Evolutionary conservation across 768 basidiomycete species (phyloP), one percentile per base, ranked within the genome.

Genomic region (Rhodocollybia butyracea): DNA sequence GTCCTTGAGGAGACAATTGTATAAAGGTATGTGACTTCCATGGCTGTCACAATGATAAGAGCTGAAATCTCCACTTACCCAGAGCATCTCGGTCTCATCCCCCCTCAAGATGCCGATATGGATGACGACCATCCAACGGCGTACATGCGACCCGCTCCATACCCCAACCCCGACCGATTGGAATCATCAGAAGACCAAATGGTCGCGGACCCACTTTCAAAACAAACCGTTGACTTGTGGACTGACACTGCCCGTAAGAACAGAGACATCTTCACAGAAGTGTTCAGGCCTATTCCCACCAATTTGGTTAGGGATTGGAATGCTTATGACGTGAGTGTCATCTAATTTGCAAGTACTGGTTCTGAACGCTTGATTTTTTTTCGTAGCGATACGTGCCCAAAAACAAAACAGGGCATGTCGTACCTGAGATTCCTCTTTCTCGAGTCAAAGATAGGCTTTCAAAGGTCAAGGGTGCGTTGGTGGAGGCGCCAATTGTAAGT

Each of bases 41-140:
- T 57, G 11, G 34, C 34, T 31, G 15, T 15, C 27, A 27, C 58
- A 58, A 48, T 46, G 24, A 30, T 31, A 6, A 26, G 43, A 8
- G 7, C 29, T n/a, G n/a, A n/a, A 11, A 5, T 15, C 38, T 19
- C 11, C 13, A 11, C 31, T 40, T 45, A 22, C 6, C 22, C 68
- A 91, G 92, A 96, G 70, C 88, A 96, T 64, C 80, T 96, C 46
- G 94, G 94, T 29, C 83, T 98, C 42, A 86, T 95, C 30, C 74
- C 76, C 15, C 89, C 94, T 3, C 93, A 97, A 69, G 61, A 68
- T 50, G 76, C 78, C 59, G 63, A 66, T 32, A 68, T 69, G 21
- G 62, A 58, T 26, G 54, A 73, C 34, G 67, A 68, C 2, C 54
- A 66, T 42, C 69, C 79, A 2, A 76, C 72, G 27, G 73, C 83